Evolutionary conservation across 257 asterid genomes (phyloP).

Genomic region (Nicotiana sylvestris): DNA sequence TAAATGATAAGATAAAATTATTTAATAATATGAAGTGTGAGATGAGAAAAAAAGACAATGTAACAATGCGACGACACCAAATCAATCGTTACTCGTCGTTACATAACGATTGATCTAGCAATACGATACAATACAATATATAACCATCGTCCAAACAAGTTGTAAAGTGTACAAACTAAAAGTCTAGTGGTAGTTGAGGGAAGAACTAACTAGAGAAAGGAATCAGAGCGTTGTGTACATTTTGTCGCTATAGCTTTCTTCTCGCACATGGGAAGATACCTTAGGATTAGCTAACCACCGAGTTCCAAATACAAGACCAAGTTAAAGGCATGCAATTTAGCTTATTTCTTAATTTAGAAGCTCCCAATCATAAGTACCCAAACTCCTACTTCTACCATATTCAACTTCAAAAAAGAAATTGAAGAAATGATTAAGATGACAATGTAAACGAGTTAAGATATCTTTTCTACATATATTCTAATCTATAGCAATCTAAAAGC

Average conservation of each 20-base stretch:
- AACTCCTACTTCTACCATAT: background rate
- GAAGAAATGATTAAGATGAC: background rate
- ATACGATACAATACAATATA: too few species aligned
- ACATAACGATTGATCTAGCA: too few species aligned
- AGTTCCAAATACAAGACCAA: constrained; percentile 10
- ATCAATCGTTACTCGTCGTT: too few species aligned
- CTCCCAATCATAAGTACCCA: background rate
- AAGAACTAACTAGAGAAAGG: background rate
- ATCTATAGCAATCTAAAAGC: constrained; percentile 2
- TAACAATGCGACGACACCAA: too few species aligned
- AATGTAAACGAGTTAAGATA: background rate
- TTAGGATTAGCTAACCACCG: constrained; percentile 26
- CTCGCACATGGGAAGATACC: constrained; percentile 43
- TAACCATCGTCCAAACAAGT: too few species aligned
- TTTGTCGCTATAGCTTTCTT: background rate
- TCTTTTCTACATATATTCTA: background rate
- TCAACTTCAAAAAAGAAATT: background rate
- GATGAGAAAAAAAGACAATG: too few species aligned
- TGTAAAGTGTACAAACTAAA: too few species aligned
- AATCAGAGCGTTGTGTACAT: background rate
- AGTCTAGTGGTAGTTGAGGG: background rate
- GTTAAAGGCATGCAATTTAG: constrained; percentile 22
- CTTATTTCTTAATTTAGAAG: background rate
- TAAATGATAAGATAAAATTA: too few species aligned
- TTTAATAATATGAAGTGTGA: too few species aligned